phyloP scores from a whole-genome alignment of 1,139 yeast genomes.

The Suhomyces kunorum region DNA sequence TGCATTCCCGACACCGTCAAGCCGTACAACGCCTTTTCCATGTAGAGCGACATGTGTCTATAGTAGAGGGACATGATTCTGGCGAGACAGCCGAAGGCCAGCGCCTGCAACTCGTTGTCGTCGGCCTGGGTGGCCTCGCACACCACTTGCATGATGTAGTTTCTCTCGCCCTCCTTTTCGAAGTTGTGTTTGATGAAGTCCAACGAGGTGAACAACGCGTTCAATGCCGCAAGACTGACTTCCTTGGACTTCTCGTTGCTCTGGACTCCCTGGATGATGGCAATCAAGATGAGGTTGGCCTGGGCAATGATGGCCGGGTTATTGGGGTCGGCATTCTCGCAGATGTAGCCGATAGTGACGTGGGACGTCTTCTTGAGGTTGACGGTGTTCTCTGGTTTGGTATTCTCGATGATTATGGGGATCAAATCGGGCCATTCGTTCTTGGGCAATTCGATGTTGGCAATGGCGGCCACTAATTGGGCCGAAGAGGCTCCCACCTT shows the following conservation, averaged over 20 bases:
- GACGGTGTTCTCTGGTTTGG: constrained; percentile 73
- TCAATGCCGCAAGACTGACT: constrained; percentile 87
- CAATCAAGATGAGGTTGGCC: constrained; percentile 89
- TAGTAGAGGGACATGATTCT: constrained; percentile 90
- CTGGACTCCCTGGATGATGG: constrained; percentile 96
- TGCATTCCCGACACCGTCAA: constrained; percentile 92
- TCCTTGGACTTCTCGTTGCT: constrained; percentile 68
- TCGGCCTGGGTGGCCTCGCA: constrained; percentile 96
- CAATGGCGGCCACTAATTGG: constrained; percentile 93
- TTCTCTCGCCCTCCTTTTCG: constrained; percentile 91
- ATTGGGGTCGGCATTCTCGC: constrained; percentile 89
- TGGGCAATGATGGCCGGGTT: constrained; percentile 79
- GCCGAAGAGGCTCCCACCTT: constrained; percentile 90
- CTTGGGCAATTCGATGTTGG: constrained; percentile 88
- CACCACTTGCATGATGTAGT: constrained; percentile 96
- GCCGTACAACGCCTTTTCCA: constrained; percentile 95
- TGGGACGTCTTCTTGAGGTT: constrained; percentile 84
- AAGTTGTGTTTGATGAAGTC: constrained; percentile 88
- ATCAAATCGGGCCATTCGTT: constrained; percentile 88
- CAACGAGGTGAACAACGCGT: constrained; percentile 87
- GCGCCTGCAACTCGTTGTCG: constrained; percentile 80
- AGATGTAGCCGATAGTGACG: constrained; percentile 89
- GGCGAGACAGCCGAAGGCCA: constrained; percentile 95
- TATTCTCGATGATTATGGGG: constrained; percentile 79
- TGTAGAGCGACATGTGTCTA: constrained; percentile 85